Evolutionary conservation across 352 stramenopile genomes (phyloP).

Genomic region (Blastocystis sp.): DNA sequence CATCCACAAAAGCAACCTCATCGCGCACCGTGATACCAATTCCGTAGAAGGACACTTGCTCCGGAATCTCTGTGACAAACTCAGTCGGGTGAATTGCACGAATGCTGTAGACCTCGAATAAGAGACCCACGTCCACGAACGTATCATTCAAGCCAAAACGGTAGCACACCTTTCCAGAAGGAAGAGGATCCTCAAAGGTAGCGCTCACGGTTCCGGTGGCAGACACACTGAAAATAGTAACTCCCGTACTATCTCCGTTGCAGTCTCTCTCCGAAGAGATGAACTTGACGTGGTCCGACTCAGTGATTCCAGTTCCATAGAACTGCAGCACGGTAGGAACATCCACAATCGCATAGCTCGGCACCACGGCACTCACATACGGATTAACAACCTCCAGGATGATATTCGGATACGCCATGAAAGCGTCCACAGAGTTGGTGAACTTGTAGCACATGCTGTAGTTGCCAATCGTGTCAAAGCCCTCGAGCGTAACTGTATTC

Average conservation of each 20-base stretch:
- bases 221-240: not conserved
- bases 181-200: not conserved
- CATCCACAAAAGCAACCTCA: not conserved
- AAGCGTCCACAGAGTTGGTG: constrained; percentile 37
- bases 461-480: not conserved
- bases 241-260: not conserved
- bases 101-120: constrained; percentile 50
- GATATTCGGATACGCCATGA: constrained; percentile 4
- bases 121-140: not conserved
- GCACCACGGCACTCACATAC: not conserved
- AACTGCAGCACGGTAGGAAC: not conserved
- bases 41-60: constrained; percentile 30
- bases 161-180: constrained; percentile 58
- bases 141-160: not conserved
- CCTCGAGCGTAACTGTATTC: not conserved
- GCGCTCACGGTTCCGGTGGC: not conserved
- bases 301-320: constrained; percentile 10
- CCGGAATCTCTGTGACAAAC: not conserved
- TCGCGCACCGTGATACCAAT: constrained; percentile 35
- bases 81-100: not conserved
- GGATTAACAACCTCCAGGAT: not conserved
- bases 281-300: constrained; percentile 24
- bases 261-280: not conserved
- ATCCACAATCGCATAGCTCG: constrained; percentile 20
- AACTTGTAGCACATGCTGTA: constrained; percentile 43